A percentile compares a stretch with the other conserved stretches of the same genome.
Conservation (phyloP, 371 early-diverging fungal genomes). For the Mycotypha africana region DNA sequence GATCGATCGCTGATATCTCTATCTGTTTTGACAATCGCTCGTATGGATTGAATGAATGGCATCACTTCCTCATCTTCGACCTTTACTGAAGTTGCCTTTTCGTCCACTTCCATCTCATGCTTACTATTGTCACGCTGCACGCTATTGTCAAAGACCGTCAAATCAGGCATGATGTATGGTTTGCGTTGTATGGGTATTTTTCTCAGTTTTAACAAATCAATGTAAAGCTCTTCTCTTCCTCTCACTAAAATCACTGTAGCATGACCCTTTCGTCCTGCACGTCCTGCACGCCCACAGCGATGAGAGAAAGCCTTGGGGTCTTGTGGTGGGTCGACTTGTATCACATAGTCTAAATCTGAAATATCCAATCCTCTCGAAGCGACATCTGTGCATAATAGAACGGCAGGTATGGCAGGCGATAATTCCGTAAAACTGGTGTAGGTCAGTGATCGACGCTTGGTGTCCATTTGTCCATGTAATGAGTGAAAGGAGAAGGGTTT, state of each 20-base stretch:
- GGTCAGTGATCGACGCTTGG: slow-evolving; percentile 71
- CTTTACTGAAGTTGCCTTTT: slow-evolving; percentile 28
- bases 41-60: slow-evolving; percentile 43
- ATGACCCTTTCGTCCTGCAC: slow-evolving; percentile 85
- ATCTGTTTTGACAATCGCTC: slow-evolving; percentile 56
- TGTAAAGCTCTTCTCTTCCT: slow-evolving; percentile 86
- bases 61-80: slow-evolving; percentile 44
- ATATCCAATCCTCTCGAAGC: slow-evolving; percentile 98
- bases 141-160: slow-evolving; percentile 14
- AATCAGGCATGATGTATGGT: slow-evolving; percentile 35
- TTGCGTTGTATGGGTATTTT: slow-evolving; percentile 73
- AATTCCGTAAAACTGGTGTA: slow-evolving; percentile 58
- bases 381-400: slow-evolving; percentile 96
- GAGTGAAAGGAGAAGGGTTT: slow-evolving; percentile 64
- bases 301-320: slow-evolving; percentile 97
- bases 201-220: slow-evolving; percentile 79
- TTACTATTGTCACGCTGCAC: not conserved
- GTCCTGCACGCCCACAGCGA: slow-evolving; percentile 97
- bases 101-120: slow-evolving; percentile 25
- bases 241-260: slow-evolving; percentile 79
- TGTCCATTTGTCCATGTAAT: slow-evolving; percentile 92
- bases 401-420: slow-evolving; percentile 56
- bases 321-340: slow-evolving; percentile 95
- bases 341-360: slow-evolving; percentile 92
- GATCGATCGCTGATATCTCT: slow-evolving; percentile 72